phyloP scores from a whole-genome alignment of 2,329 filamentous ascomycete species.

The Zymoseptoria brevis region DNA sequence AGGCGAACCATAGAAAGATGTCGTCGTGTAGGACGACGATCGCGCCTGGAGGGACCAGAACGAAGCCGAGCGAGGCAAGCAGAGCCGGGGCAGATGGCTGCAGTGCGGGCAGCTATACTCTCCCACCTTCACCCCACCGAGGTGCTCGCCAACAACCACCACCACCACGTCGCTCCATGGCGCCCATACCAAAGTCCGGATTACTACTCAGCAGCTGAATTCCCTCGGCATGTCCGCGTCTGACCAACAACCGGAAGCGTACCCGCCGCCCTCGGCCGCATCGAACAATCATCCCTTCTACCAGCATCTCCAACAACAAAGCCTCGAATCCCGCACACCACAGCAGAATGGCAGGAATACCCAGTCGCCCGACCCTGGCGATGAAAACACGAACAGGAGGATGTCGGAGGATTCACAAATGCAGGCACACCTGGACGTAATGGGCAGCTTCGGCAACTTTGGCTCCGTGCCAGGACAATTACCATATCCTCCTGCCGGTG shows the following conservation, averaged over 20 bases:
- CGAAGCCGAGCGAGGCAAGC: neutral
- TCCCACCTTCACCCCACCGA: neutral
- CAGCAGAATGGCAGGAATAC: neutral
- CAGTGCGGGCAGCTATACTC: neutral
- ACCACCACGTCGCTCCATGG: neutral
- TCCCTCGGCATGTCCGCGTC: neutral
- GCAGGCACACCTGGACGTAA: slow-evolving; percentile 5
- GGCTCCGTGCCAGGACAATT: slow-evolving; percentile 8
- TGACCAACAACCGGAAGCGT: neutral
- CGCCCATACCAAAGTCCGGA: neutral
- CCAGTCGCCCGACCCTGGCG: neutral
- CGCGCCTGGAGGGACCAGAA: neutral
- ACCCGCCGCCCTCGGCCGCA: neutral
- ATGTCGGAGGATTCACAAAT: slow-evolving; percentile 10
- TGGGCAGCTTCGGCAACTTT: slow-evolving; percentile 15
- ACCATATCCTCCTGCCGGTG: slow-evolving; percentile 3
- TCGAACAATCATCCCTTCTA: slow-evolving; percentile 8
- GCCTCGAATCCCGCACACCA: neutral
- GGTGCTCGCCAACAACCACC: neutral
- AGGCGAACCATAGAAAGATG: neutral
- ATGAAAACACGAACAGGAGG: neutral
- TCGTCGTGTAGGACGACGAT: neutral
- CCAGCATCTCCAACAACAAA: slow-evolving; percentile 4
- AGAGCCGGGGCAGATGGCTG: neutral
- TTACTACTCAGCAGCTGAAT: neutral